A percentile compares a stretch with the other conserved stretches of the same genome.
Evolutionary conservation across 2,329 filamentous ascomycete species (phyloP).

Genomic region (Aspergillus phoenicis): DNA sequence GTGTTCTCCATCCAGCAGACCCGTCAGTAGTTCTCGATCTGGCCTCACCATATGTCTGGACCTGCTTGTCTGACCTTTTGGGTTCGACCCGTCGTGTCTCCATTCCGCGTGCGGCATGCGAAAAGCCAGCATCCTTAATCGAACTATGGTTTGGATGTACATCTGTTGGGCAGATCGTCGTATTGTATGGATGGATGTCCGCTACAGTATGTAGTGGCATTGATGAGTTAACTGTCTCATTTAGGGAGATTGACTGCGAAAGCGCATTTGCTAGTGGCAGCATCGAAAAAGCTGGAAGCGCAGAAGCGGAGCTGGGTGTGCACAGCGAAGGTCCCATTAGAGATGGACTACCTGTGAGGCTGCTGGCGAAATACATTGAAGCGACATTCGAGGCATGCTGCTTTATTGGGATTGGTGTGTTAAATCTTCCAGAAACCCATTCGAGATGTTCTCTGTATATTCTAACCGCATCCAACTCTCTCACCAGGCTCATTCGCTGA

Average conservation of each 20-base stretch:
- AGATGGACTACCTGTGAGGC: not conserved
- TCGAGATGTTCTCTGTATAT: constrained; percentile 41
- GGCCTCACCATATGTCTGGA: not conserved
- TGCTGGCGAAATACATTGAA: constrained; percentile 2
- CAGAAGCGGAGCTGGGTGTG: not conserved
- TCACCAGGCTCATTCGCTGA: constrained; percentile 40
- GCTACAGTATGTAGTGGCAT: not conserved
- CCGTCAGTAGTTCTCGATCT: not conserved
- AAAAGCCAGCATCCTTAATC: not conserved
- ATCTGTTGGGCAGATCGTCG: not conserved
- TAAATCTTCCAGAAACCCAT: constrained; percentile 21
- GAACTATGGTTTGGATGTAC: not conserved
- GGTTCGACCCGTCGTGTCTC: not conserved
- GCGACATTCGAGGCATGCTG: constrained; percentile 2
- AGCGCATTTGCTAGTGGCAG: not conserved
- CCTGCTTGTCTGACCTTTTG: not conserved
- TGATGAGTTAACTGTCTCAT: not conserved
- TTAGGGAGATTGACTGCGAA: not conserved
- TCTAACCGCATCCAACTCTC: constrained; percentile 41
- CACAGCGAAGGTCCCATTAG: constrained; percentile 1
- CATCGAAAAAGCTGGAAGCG: not conserved
- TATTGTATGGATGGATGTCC: not conserved
- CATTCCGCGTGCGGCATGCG: not conserved
- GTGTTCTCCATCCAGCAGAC: constrained; percentile 12
- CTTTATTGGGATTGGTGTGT: constrained; percentile 2